Base-by-base conservation (phyloP, 2,329 filamentous ascomycete species). In the Penicillium griseofulvum region DNA sequence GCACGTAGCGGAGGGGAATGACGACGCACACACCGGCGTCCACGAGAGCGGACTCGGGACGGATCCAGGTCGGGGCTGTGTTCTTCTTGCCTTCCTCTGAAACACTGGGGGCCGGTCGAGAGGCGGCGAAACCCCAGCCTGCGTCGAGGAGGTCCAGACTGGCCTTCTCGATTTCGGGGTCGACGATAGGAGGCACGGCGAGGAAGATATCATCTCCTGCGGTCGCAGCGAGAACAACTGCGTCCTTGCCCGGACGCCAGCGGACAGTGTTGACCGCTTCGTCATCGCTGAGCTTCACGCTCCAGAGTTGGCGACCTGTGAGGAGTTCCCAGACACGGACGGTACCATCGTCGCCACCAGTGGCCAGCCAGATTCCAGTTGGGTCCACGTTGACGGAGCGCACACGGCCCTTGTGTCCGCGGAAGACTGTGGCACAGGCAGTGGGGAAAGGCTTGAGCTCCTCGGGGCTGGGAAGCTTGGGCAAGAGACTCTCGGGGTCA, bases 371-470 rank as follows among this genome's bases (percentile, higher is more conserved):
- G 56, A 87, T 81, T 39, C 94, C 91, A 38, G 87, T 86, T 2
- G 94, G 91, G 71, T 96, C 93, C 60, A 97, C 85, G 8, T 90
- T 83, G 14, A 96, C 83, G 47, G 88, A 89, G 48, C 94, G 86
- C 34, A 99, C 92, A 52, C 91, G 86, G 16, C 93, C 93, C 59
- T 91, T 85, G 68, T 99, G 94, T 11, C 93, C 93, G 59, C 85
- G 81, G 80, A 94, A 97, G 12, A 96, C 83, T 6, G 91, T 90
- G 42, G 92, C 89, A 65, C 90, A 93, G 9, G 90, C 86, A 0
- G 92, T 96, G 14, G 94, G 94, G 81, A 97, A 99, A 2, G 94
- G 94, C 68, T 91, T 91, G 54, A 99, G 81, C 68, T 99, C 93
- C 66, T 96, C 90, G 0, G 94, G 93, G 56, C 89, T 90, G 8